Evolutionary conservation across 352 stramenopile species (phyloP).

Genomic region (Phytophthora kernoviae): DNA sequence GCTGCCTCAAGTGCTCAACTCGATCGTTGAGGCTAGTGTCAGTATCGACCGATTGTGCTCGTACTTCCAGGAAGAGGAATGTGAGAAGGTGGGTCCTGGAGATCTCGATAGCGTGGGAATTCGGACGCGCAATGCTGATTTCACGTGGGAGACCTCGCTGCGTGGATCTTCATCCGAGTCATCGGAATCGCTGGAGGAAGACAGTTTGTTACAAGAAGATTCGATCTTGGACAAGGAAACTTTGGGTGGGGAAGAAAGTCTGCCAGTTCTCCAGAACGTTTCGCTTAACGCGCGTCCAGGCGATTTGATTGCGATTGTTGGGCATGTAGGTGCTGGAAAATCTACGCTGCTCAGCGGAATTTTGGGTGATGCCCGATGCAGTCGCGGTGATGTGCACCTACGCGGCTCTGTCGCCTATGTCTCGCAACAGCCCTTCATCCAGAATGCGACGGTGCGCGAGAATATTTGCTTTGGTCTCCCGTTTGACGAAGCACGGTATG

Average conservation of each 20-base stretch:
- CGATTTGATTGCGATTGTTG: constrained; percentile 66
- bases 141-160: constrained; percentile 70
- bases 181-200: constrained; percentile 24
- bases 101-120: constrained; percentile 67
- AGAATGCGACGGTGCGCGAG: constrained; percentile 95
- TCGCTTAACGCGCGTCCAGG: constrained; percentile 70
- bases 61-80: constrained; percentile 67
- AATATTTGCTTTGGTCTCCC: constrained; percentile 97
- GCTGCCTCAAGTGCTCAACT: constrained; percentile 96
- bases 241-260: constrained; percentile 12
- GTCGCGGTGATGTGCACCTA: constrained; percentile 55
- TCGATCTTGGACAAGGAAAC: constrained; percentile 31
- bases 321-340: constrained; percentile 66
- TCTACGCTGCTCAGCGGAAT: constrained; percentile 75
- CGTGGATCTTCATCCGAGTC: constrained; percentile 17
- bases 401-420: constrained; percentile 94
- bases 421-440: constrained; percentile 96
- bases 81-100: constrained; percentile 70
- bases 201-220: constrained; percentile 35
- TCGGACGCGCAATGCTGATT: constrained; percentile 49
- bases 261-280: constrained; percentile 54
- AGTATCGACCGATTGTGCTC: constrained; percentile 61
- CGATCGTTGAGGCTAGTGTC: constrained; percentile 90
- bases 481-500: constrained; percentile 68
- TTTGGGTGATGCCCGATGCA: constrained; percentile 62